A percentile compares a stretch with the other conserved stretches of the same genome.
These are phyloP conservation scores for Candida adriatica DNA, from an alignment of 805 yeast genomes.

Conservation along the genomic window DNA sequence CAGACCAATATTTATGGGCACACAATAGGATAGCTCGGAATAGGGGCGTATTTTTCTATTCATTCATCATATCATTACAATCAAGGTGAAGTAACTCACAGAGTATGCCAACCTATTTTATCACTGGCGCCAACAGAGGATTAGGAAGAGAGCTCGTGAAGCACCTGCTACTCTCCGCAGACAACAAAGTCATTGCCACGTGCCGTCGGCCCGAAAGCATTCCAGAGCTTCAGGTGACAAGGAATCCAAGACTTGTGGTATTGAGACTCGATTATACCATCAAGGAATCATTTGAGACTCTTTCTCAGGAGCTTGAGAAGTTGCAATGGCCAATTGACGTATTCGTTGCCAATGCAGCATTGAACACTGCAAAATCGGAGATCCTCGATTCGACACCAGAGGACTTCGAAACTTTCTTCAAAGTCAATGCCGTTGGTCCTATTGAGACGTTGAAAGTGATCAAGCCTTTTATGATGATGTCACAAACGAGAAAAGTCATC, in stretches of 20 bases:
- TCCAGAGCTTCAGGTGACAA: slow-evolving; percentile 17
- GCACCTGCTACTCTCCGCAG: slow-evolving; percentile 12
- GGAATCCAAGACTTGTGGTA: slow-evolving; percentile 17
- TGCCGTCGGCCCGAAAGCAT: slow-evolving; percentile 10
- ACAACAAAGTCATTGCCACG: slow-evolving; percentile 22
- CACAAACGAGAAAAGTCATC: slow-evolving; percentile 22
- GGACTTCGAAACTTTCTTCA: slow-evolving; percentile 16
- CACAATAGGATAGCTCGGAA: too few species aligned
- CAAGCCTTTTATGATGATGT: slow-evolving; percentile 24
- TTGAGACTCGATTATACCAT: slow-evolving; percentile 18
- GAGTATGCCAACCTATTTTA: slow-evolving; percentile 19
- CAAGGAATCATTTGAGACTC: slow-evolving; percentile 8
- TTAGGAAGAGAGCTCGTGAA: slow-evolving; percentile 19
- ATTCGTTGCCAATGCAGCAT: slow-evolving; percentile 30
- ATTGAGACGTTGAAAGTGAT: slow-evolving; percentile 25
- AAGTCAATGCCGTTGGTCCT: slow-evolving; percentile 28
- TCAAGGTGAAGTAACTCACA: too few species aligned
- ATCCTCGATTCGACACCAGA: slow-evolving; percentile 18
- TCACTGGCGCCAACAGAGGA: slow-evolving; percentile 23
- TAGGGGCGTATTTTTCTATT: background rate
- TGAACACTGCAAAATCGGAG: slow-evolving; percentile 15
- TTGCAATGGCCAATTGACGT: slow-evolving; percentile 26
- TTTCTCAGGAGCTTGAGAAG: slow-evolving; percentile 15
- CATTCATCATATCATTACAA: too few species aligned
- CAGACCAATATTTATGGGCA: too few species aligned